A percentile compares a stretch with the other conserved stretches of the same genome.
Conservation (phyloP, 768 basidiomycete genomes). For the Strobilomyces dryophilus region DNA sequence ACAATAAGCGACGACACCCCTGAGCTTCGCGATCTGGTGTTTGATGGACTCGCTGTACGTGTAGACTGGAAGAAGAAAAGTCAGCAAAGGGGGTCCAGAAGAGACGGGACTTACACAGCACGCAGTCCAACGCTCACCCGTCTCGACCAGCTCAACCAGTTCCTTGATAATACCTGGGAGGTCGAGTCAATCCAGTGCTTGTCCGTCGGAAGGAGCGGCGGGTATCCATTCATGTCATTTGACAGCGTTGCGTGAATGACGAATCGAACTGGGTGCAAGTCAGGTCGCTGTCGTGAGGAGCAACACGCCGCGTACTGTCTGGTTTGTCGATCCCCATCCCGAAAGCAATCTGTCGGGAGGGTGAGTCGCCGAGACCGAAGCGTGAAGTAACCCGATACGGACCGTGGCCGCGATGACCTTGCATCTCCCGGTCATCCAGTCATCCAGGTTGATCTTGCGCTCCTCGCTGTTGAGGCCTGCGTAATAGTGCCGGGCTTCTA, state of each 20-base stretch:
- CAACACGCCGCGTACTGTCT: conserved; percentile 45
- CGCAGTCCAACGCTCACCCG: conserved; percentile 75
- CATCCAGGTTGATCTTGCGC: conserved; percentile 54
- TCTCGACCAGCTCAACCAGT: conserved; percentile 96
- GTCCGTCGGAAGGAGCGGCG: conserved; percentile 2
- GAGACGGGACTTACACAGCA: conserved; percentile 61
- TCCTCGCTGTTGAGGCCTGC: conserved; percentile 67
- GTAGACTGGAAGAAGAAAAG: conserved; percentile 49
- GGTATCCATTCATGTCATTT: conserved; percentile 77
- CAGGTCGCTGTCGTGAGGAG: not conserved
- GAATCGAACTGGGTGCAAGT: conserved; percentile 63
- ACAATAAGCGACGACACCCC: conserved; percentile 76
- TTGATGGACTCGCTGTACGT: conserved; percentile 53
- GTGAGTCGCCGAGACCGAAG: not conserved
- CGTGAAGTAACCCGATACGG: conserved; percentile 18
- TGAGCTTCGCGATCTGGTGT: conserved; percentile 60
- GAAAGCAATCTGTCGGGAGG: conserved; percentile 70
- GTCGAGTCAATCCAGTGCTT: not conserved
- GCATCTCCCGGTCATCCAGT: conserved; percentile 71
- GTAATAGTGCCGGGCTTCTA: conserved; percentile 80
- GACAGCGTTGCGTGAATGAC: conserved; percentile 88
- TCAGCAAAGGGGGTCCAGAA: not conserved
- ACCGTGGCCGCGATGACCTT: conserved; percentile 93
- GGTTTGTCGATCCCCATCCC: conserved; percentile 96
- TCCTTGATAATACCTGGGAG: conserved; percentile 81